Base-by-base conservation (phyloP, 495 filamentous ascomycete genomes). In the Penicilliopsis zonata region DNA sequence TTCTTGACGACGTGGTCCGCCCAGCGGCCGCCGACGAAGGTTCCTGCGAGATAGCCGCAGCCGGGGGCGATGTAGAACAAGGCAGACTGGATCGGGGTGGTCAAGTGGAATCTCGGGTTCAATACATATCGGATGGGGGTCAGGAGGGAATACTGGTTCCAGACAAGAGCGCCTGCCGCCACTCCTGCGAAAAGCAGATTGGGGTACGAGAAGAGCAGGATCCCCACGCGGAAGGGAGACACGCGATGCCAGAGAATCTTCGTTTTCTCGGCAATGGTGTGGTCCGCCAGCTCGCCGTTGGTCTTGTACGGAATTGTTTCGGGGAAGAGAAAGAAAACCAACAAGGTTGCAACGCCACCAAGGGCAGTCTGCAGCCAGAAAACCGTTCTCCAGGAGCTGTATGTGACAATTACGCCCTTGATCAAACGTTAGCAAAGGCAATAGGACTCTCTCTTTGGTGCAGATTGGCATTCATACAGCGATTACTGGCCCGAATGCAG, bases 51-150 rank as follows among this genome's bases (percentile, higher is more conserved):
- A 40, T 82, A 84, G 0, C 80, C 80, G 34, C 61, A 67, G 1
- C 80, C 80, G 0, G 80, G 80, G 0, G 80, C 79, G 13, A 86
- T 71, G 44, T 80, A 86, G 53, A 86, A 80, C 8, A 84, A 60
- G 0, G 76, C 79, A 3, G 67, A 67, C 41, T 77, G 69, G 21
- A 83, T 67, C 0, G 80, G 80, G 9, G 67, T 69, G 5, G 66
- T 67, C 13, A 86, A 66, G 37, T 75, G 35, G 57, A 82, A 85
- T 12, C 79, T 69, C 8, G 79, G 78, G 43, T 82, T 83, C 0
- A 86, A 53, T 5, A 83, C 72, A 44, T 80, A 82, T 17, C 78
- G 74, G 44, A 83, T 82, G 1, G 80, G 78, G 2, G 79, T 84
- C 9, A 84, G 59, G 3, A 83, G 61, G 16, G 64, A 70, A 43